Conservation (phyloP, 2,329 filamentous ascomycete genomes). For the Hortaea werneckii region DNA sequence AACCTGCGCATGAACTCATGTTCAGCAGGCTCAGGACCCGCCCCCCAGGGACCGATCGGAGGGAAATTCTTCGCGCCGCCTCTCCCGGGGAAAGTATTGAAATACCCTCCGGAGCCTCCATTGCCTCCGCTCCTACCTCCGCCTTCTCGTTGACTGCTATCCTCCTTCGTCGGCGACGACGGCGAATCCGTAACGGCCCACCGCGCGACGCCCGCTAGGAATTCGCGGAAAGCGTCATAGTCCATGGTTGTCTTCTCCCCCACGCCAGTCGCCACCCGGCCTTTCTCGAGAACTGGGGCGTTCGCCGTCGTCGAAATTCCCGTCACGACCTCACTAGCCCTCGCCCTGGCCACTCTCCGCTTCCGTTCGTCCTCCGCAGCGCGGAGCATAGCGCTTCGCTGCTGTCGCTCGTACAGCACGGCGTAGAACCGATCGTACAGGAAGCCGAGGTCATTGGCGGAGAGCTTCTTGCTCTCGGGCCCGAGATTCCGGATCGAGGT, state of each 20-base stretch:
- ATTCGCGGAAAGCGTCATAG: constrained; percentile 91
- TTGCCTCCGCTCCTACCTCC: constrained; percentile 24
- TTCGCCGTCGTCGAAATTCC: constrained; percentile 34
- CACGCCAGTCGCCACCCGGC: constrained; percentile 75
- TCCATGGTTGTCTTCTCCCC: constrained; percentile 84
- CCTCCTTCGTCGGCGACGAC: constrained; percentile 44
- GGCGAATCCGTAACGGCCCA: constrained; percentile 91
- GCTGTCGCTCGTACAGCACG: constrained; percentile 82
- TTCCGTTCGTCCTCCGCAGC: constrained; percentile 54
- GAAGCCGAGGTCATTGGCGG: constrained; percentile 72
- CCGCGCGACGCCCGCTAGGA: constrained; percentile 72
- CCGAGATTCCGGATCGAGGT: constrained; percentile 94
- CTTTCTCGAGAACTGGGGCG: constrained; percentile 54
- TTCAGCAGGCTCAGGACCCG: constrained; percentile 64
- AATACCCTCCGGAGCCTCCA: constrained; percentile 41
- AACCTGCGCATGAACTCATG: constrained; percentile 89
- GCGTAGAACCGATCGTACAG: constrained; percentile 93
- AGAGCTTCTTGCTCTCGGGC: constrained; percentile 86
- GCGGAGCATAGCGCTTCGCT: constrained; percentile 65
- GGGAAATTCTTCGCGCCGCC: constrained; percentile 1
- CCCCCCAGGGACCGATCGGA: constrained; percentile 45
- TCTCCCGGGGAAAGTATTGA: constrained; percentile 22
- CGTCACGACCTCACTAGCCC: constrained; percentile 37
- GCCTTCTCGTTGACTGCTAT: constrained; percentile 29
- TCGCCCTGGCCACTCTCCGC: constrained; percentile 52